A percentile compares a stretch with the other conserved stretches of the same genome.
Conservation (phyloP, 2,329 filamentous ascomycete species). For the Cordyceps sp. region DNA sequence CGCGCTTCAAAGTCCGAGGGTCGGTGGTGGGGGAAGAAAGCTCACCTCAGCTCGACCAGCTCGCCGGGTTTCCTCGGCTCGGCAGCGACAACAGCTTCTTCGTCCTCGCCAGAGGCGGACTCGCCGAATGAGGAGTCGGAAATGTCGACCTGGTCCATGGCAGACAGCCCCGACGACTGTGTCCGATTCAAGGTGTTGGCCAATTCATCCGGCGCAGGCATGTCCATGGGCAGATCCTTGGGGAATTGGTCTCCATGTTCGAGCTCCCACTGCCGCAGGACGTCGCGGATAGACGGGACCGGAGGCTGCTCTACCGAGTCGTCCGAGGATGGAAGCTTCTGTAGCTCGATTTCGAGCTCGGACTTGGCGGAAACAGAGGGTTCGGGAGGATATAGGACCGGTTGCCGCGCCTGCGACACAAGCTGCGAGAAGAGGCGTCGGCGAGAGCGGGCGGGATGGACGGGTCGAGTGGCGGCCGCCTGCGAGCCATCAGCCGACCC, state of each 20-base stretch:
- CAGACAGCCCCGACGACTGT: slow-evolving; percentile 16
- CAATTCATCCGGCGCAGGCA: slow-evolving; percentile 9
- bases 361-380: no score
- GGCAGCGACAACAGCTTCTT: slow-evolving; percentile 10
- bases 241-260: slow-evolving; percentile 14
- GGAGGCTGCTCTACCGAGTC: no score
- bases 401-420: no score
- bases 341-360: no score
- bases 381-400: no score
- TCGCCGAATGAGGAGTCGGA: no score
- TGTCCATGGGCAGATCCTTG: slow-evolving; percentile 8
- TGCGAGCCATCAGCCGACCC: no score
- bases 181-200: slow-evolving; percentile 15
- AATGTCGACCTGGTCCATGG: slow-evolving; percentile 11
- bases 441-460: no score
- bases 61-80: slow-evolving; percentile 24
- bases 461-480: no score
- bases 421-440: no score
- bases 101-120: slow-evolving; percentile 7
- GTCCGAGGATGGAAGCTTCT: no score
- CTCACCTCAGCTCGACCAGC: slow-evolving; percentile 29
- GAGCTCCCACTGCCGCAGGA: slow-evolving; percentile 22
- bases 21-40: neutral
- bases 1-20: neutral
- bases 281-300: no score